Base-by-base conservation (phyloP, 257 asterid species). In the Capsicum rhomboideum region DNA sequence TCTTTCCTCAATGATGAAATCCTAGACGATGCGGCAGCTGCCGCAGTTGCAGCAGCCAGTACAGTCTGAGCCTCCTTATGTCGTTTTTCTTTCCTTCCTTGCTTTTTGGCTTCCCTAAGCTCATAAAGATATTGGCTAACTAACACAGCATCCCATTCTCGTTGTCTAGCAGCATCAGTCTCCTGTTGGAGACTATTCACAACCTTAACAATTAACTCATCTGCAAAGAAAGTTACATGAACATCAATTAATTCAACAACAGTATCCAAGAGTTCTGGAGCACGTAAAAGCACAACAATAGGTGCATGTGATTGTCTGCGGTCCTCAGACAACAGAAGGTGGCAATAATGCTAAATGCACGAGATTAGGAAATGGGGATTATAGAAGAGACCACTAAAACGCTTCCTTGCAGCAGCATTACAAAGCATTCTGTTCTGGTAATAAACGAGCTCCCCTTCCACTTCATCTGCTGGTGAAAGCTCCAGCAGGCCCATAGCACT, bases 31-130 rank as follows among this genome's bases (percentile, higher is more conserved):
- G 98, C 93, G 31, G 98, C 99, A 79, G 97, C 99, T 34, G 98
- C 99, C 72, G 99, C 99, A 85, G 99, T 92, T 68, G 99, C 99
- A 85, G 99, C 99, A 58, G 98, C 98, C 91, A 97, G 86, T 44
- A 95, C 92, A 85, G 97, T 98, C 91, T 94, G 98, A 80, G 98
- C 99, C 88, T 95, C 99, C 87, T 91, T 92, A 78, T 97, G 98
- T 63, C 98, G 93, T 21, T 97, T 94, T 87, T 97, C 98, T 88
- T 93, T 97, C 78, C 99, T 88, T 85, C 98, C 98, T 86, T 90
- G 97, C 88, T 97, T 97, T 86, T 89, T 97, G 34, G 95, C 95
- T 90, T 97, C 99, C 87, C 94, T 90, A 85, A 94, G 97, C 42
- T 93, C 95, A 80, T 88, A 87, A 88, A 85, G 91, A 83, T 97